phyloP scores from a whole-genome alignment of 164 flowering plant species.

The Tetrastigma voinierianum region DNA sequence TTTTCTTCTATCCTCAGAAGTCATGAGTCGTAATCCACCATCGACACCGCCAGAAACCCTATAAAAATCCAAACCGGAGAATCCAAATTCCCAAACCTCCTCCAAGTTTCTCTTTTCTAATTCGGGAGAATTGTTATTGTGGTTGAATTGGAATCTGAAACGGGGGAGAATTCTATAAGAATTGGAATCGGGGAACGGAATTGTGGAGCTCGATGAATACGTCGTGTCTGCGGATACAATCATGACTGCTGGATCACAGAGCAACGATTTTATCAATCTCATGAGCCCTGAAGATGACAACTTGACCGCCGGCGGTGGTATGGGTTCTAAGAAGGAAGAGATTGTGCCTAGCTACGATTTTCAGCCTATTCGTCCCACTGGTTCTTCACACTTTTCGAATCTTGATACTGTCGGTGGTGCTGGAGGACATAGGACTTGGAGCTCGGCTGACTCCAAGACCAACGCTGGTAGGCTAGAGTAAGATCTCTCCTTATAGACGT shows the following conservation, averaged over 20 bases:
- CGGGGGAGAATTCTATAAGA: no score
- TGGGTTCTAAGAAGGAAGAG: conserved; percentile 45
- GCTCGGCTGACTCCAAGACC: conserved; percentile 44
- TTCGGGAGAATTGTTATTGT: no score
- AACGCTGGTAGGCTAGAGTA: conserved; percentile 38
- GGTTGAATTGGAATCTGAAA: no score
- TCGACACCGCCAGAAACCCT: no score
- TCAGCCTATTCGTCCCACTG: conserved; percentile 62
- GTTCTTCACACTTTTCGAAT: conserved; percentile 20
- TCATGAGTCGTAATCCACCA: no score
- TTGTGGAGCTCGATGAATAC: conserved; percentile 46
- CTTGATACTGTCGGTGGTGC: conserved; percentile 26
- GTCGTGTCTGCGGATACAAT: conserved; percentile 87
- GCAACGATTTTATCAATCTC: conserved; percentile 57
- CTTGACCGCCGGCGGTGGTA: conserved; percentile 8
- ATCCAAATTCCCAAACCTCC: not conserved
- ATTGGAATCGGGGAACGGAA: not conserved
- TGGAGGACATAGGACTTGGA: conserved; percentile 55
- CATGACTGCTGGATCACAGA: conserved; percentile 58
- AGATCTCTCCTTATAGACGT: not conserved
- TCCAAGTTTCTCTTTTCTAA: not conserved
- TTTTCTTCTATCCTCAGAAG: no score
- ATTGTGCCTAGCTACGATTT: conserved; percentile 84
- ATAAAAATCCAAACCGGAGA: no score
- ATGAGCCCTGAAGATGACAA: conserved; percentile 38